Conservation (phyloP, 768 basidiomycete genomes). For the Chalciporus pseudorubinellus region DNA sequence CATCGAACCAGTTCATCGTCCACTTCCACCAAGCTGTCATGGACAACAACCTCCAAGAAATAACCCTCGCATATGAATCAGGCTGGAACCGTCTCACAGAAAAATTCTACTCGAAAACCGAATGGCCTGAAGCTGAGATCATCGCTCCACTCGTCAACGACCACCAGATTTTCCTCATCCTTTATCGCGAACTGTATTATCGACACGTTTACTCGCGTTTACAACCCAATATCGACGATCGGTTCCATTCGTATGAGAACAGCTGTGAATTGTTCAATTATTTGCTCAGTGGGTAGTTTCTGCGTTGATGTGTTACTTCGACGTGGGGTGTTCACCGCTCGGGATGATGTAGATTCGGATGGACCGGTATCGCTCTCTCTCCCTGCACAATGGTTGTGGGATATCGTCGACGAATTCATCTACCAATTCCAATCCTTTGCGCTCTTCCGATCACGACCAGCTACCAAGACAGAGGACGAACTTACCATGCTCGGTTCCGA, state of each 20-base stretch:
- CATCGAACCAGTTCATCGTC: slow-evolving; percentile 72
- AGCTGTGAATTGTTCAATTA: slow-evolving; percentile 99
- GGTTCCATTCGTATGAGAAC: slow-evolving; percentile 97
- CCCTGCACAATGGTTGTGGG: slow-evolving; percentile 98
- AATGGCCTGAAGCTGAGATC: slow-evolving; percentile 97
- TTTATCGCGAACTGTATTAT: slow-evolving; percentile 95
- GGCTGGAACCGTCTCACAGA: slow-evolving; percentile 97
- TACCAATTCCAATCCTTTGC: slow-evolving; percentile 98
- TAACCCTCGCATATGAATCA: slow-evolving; percentile 91
- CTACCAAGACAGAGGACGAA: slow-evolving; percentile 88
- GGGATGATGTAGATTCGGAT: slow-evolving; percentile 68
- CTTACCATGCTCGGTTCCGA: slow-evolving; percentile 76
- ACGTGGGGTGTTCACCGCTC: background rate
- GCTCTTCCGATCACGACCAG: slow-evolving; percentile 83
- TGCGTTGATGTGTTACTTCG: background rate
- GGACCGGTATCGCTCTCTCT: slow-evolving; percentile 88
- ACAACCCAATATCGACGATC: slow-evolving; percentile 93
- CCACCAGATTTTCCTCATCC: slow-evolving; percentile 93
- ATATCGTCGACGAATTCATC: slow-evolving; percentile 95
- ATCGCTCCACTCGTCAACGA: slow-evolving; percentile 94
- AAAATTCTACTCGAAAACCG: slow-evolving; percentile 89
- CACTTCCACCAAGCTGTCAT: slow-evolving; percentile 93
- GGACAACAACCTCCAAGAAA: slow-evolving; percentile 87
- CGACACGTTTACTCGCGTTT: slow-evolving; percentile 95
- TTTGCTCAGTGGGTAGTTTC: slow-evolving; percentile 69